phyloP scores from a whole-genome alignment of 345 rosid species.

The Brassica cretica region DNA sequence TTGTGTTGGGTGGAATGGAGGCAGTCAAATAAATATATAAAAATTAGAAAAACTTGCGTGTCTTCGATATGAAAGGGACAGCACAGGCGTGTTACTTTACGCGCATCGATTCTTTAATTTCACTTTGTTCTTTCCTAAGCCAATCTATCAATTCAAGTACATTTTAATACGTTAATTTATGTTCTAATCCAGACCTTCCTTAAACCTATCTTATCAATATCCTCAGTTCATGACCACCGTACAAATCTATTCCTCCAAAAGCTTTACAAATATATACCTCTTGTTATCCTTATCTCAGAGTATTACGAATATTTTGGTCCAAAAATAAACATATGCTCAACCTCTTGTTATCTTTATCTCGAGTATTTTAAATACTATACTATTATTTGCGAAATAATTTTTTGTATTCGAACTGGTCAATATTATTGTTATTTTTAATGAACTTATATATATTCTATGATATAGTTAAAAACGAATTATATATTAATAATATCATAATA shows the following conservation, averaged over 20 bases:
- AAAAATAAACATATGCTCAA: neutral
- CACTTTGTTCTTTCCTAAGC: neutral
- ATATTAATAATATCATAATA: too few species aligned
- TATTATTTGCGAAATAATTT: too few species aligned
- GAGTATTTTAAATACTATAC: too few species aligned
- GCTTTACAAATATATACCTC: neutral
- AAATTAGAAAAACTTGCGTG: neutral
- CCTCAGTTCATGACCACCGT: neutral
- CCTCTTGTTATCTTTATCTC: too few species aligned
- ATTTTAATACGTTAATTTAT: neutral
- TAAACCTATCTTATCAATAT: neutral
- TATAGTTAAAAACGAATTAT: too few species aligned
- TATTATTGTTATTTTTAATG: too few species aligned
- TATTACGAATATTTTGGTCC: neutral
- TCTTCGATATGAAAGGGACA: constrained; percentile 28
- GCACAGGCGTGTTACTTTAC: constrained; percentile 23
- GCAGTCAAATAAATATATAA: constrained; percentile 34
- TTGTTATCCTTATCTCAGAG: neutral
- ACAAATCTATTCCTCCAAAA: neutral
- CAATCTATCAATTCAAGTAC: constrained; percentile 19
- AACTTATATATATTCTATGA: too few species aligned
- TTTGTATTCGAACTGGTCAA: too few species aligned
- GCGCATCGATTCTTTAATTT: constrained; percentile 13
- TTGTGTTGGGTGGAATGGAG: constrained; percentile 38
- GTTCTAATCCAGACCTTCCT: neutral